A percentile compares a stretch with the other conserved stretches of the same genome.
phyloP scores from a whole-genome alignment of 2,329 filamentous ascomycete genomes.

The Verticillium albo-atrum region DNA sequence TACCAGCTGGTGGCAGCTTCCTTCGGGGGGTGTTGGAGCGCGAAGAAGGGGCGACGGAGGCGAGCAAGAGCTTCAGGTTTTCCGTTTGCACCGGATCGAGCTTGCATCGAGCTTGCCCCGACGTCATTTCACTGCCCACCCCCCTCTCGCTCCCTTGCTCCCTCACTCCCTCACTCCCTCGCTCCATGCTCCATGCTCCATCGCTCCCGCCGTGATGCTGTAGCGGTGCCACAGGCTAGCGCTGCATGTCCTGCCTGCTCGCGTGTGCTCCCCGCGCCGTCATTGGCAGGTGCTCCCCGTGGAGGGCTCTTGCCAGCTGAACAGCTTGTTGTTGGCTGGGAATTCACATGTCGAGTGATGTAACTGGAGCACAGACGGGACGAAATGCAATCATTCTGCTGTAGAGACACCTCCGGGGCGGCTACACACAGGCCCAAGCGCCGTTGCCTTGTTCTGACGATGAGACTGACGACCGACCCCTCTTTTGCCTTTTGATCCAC shows the following conservation, averaged over 20 bases:
- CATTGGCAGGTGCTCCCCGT: background rate
- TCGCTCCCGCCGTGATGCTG: background rate
- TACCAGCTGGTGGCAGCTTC: background rate
- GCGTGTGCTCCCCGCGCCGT: background rate
- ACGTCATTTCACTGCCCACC: background rate
- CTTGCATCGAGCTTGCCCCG: background rate
- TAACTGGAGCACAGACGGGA: background rate
- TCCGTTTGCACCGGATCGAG: background rate
- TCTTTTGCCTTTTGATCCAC: too few relatives aligned
- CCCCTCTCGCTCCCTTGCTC: background rate
- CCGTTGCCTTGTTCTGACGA: too few relatives aligned
- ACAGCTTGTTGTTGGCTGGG: background rate
- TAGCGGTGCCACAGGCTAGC: background rate
- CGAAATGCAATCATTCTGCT: background rate
- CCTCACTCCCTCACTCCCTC: background rate
- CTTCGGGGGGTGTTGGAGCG: too few relatives aligned
- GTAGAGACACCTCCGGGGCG: background rate
- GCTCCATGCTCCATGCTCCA: too few relatives aligned
- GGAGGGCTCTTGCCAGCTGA: background rate
- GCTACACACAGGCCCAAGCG: too few relatives aligned
- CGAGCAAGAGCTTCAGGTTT: background rate
- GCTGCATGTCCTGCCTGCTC: background rate
- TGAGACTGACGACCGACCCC: conserved; percentile 4
- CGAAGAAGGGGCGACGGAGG: too few relatives aligned
- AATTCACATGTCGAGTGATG: background rate